phyloP scores from a whole-genome alignment of 305 asterid genomes.

The Solanum aculeatissimum region DNA sequence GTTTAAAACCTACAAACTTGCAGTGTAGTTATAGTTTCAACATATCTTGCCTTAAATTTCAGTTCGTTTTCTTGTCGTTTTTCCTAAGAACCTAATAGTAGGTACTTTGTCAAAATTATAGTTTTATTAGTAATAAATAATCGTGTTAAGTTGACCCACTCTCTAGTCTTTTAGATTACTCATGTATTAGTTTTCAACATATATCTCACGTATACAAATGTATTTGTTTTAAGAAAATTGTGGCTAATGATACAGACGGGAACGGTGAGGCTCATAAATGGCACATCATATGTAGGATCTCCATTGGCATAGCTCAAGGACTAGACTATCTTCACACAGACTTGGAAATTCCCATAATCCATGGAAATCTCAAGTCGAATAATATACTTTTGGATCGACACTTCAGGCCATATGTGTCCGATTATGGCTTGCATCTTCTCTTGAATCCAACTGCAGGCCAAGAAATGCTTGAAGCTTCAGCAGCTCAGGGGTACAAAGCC shows the following conservation, averaged over 20 bases:
- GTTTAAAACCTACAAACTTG: background rate
- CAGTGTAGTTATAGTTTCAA: background rate
- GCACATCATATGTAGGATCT: constrained; percentile 49
- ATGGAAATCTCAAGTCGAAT: constrained; percentile 83
- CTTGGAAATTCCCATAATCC: constrained; percentile 52
- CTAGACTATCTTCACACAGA: constrained; percentile 57
- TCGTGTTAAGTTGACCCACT: background rate
- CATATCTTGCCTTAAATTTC: background rate
- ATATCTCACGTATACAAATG: background rate
- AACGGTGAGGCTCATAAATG: constrained; percentile 55
- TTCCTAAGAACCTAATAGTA: background rate
- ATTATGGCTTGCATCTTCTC: constrained; percentile 64
- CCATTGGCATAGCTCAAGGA: constrained; percentile 61
- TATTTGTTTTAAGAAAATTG: background rate
- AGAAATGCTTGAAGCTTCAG: constrained; percentile 57
- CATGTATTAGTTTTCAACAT: background rate
- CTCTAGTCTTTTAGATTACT: background rate
- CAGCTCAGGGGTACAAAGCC: constrained; percentile 58
- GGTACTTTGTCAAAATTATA: background rate
- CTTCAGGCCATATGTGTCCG: constrained; percentile 54
- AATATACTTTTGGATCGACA: constrained; percentile 50
- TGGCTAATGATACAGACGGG: constrained; percentile 31
- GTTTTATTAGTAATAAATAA: background rate
- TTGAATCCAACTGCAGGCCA: constrained; percentile 57
- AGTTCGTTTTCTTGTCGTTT: background rate